Base-by-base conservation (phyloP, 495 filamentous ascomycete species). In the Copromyces sp. region DNA sequence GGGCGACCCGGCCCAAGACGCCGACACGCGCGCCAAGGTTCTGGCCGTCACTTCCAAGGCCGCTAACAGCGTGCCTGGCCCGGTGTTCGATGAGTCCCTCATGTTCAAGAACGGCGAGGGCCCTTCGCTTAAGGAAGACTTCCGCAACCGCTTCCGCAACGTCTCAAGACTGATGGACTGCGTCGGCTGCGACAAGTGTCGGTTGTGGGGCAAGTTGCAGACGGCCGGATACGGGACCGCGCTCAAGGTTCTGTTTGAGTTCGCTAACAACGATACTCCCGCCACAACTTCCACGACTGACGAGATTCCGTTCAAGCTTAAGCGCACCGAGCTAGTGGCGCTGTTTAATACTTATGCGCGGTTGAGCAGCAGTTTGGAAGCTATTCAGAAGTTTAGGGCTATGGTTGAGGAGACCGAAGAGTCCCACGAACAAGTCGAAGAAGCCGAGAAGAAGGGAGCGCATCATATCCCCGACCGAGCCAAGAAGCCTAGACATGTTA, bases 161-260 rank as follows among this genome's bases (percentile, higher is more conserved):
- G 93, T 99, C 70, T 94, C 91, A 75, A 89, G 95, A 29, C 83
- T 98, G 76, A 99, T 99, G 95, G 95, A 99, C 82, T 99, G 95
- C 80, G 95, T 98, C 17, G 95, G 95, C 29, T 99, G 95, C 82
- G 95, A 99, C 83, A 99, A 99, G 83, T 99, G 95, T 83, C 89
- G 95, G 17, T 89, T 99, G 3, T 99, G 95, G 96, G 95, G 95
- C 69, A 99, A 98, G 81, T 81, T 99, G n/a, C 95, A 99, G 80
- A 95, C 94, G 7, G 92, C 91, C 24, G 95, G 95, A 17, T 98
- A 97, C 78, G 96, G 95, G 41, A 94, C 95, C 2, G 95, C 95
- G 11, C 82, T 99, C 42, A 99, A 99, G 81, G 90, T 99, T 2
- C 85, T 99, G 3, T 99, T 98, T 77, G 96, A 99, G 76, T 97